phyloP scores from a whole-genome alignment of 1,139 yeast species.

The Suhomyces yuchorum region DNA sequence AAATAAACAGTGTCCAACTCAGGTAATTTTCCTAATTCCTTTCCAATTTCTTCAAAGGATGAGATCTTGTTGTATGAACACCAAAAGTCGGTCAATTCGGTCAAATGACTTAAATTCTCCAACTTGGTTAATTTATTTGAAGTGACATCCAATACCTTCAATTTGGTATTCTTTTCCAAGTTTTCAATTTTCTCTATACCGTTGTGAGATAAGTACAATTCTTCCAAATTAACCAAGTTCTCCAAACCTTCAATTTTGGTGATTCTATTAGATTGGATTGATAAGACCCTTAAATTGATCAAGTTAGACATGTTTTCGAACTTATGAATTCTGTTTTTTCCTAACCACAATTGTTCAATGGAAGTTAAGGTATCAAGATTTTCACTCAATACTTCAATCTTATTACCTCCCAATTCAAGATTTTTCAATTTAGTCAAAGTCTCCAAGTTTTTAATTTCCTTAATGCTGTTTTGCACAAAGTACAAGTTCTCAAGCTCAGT shows the following conservation, averaged over 20 bases:
- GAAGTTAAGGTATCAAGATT: slow-evolving; percentile 54
- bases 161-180: slow-evolving; percentile 66
- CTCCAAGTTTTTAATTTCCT: slow-evolving; percentile 68
- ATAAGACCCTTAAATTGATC: slow-evolving; percentile 67
- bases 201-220: slow-evolving; percentile 86
- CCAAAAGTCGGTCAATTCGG: slow-evolving; percentile 86
- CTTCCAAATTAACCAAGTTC: slow-evolving; percentile 70
- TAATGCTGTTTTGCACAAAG: slow-evolving; percentile 86
- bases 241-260: slow-evolving; percentile 83
- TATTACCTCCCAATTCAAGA: slow-evolving; percentile 91
- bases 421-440: slow-evolving; percentile 61
- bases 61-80: slow-evolving; percentile 76
- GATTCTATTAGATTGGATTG: slow-evolving; percentile 86
- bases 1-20: slow-evolving; percentile 86
- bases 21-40: slow-evolving; percentile 63
- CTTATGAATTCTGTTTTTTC: slow-evolving; percentile 75
- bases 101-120: slow-evolving; percentile 66
- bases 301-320: slow-evolving; percentile 67
- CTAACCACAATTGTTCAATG: slow-evolving; percentile 86
- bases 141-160: slow-evolving; percentile 80
- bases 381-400: slow-evolving; percentile 63
- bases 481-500: slow-evolving; percentile 66
- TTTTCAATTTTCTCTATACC: slow-evolving; percentile 77
- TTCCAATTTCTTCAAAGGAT: slow-evolving; percentile 67
- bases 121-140: slow-evolving; percentile 66